phyloP scores from a whole-genome alignment of 805 yeast genomes.

The Candida verbasci region DNA sequence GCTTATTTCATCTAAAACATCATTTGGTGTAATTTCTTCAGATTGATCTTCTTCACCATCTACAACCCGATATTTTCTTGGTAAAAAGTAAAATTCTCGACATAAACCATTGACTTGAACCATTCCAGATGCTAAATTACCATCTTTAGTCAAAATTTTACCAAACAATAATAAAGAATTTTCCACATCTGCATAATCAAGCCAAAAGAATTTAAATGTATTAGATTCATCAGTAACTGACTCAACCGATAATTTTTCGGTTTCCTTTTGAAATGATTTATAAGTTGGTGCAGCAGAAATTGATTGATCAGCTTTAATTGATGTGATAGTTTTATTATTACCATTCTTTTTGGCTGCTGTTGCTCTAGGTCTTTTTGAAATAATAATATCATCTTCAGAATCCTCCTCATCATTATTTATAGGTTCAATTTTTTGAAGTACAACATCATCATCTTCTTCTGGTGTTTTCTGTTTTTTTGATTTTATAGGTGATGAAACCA shows the following conservation, averaged over 20 bases:
- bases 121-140: conserved; percentile 64
- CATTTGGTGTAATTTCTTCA: conserved; percentile 40
- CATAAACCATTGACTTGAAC: conserved; percentile 67
- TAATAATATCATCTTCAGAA: conserved; percentile 57
- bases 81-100: conserved; percentile 75
- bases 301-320: conserved; percentile 28
- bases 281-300: conserved; percentile 18
- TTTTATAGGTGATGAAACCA: conserved; percentile 4
- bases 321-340: conserved; percentile 32
- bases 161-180: conserved; percentile 73
- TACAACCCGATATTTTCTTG: conserved; percentile 46
- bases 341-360: conserved; percentile 28
- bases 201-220: conserved; percentile 76
- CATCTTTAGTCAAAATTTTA: conserved; percentile 59
- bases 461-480: neutral
- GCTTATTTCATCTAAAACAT: conserved; percentile 73
- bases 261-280: conserved; percentile 19
- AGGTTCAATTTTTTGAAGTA: conserved; percentile 2
- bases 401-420: conserved; percentile 26
- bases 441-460: conserved; percentile 1
- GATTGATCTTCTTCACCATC: conserved; percentile 33
- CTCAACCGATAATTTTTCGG: conserved; percentile 30
- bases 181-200: conserved; percentile 80
- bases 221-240: conserved; percentile 26
- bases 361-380: conserved; percentile 49